phyloP scores from a whole-genome alignment of 2,329 filamentous ascomycete genomes.

The Sporothrix euskadiensis region DNA sequence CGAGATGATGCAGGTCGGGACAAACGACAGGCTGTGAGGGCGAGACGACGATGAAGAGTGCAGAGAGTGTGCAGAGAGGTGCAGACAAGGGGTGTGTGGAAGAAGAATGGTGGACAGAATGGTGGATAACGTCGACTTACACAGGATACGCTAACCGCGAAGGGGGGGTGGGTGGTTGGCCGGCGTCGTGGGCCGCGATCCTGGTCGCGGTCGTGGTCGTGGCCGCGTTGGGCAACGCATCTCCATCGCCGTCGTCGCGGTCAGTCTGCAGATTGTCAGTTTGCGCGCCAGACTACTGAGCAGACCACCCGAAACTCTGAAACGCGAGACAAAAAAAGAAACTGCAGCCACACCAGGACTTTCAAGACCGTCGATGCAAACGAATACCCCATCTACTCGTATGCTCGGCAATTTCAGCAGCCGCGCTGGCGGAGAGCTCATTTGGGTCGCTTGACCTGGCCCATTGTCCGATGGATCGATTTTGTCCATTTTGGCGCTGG shows the following conservation, averaged over 20 bases:
- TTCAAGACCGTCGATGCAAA: background rate
- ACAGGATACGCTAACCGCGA: constrained; percentile 1
- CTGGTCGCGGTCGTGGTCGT: constrained; percentile 25
- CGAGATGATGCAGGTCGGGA: constrained; percentile 22
- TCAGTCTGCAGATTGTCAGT: background rate
- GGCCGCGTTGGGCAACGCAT: constrained; percentile 26
- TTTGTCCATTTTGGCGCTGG: constrained; percentile 13
- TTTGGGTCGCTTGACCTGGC: constrained; percentile 23
- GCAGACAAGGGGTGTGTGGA: background rate
- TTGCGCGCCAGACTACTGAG: constrained; percentile 3
- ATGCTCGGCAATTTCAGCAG: constrained; percentile 24
- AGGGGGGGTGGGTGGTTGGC: background rate
- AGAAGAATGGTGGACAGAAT: too few relatives aligned
- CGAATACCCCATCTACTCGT: background rate
- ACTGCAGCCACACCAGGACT: background rate
- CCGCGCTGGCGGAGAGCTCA: constrained; percentile 25
- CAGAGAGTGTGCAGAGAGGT: background rate
- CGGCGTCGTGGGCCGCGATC: constrained; percentile 20
- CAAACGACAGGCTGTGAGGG: constrained; percentile 31
- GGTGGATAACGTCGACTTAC: background rate
- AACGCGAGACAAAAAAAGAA: constrained; percentile 24
- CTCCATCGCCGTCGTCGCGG: background rate
- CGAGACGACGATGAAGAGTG: background rate
- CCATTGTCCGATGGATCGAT: background rate
- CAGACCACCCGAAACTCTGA: constrained; percentile 21